Conservation (phyloP, 2,329 filamentous ascomycete species). For the Aureobasidium pullulans region DNA sequence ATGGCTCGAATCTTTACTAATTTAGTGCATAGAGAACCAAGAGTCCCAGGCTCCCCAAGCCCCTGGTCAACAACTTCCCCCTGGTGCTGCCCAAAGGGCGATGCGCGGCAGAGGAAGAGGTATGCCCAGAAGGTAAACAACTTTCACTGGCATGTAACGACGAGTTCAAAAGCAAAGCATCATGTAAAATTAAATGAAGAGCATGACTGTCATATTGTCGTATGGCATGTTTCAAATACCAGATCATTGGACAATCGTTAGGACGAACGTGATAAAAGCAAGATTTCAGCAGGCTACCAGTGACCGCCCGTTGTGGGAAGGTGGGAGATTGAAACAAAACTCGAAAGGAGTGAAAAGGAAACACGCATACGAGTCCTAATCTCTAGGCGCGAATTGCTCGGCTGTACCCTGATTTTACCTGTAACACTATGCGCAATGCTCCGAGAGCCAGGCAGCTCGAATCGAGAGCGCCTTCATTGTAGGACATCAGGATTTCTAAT, state of each 20-base stretch:
- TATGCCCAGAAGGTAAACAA: conserved; percentile 70
- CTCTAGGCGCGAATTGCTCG: too few species aligned
- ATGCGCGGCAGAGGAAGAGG: conserved; percentile 78
- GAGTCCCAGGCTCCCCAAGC: conserved; percentile 80
- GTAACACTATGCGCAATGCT: too few species aligned
- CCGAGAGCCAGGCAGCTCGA: too few species aligned
- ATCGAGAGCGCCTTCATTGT: too few species aligned
- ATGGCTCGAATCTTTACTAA: not conserved
- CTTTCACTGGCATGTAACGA: not conserved
- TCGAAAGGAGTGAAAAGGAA: too few species aligned
- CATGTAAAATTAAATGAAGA: conserved; percentile 11
- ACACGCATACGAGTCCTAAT: too few species aligned
- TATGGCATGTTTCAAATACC: conserved; percentile 1
- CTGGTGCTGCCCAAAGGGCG: conserved; percentile 74
- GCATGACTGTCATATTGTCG: not conserved
- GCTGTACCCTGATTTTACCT: too few species aligned
- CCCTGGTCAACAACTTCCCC: conserved; percentile 58
- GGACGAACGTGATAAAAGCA: not conserved
- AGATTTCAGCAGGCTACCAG: too few species aligned
- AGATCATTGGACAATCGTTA: not conserved
- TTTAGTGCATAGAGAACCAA: conserved; percentile 55
- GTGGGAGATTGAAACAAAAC: too few species aligned
- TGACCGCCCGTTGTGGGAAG: too few species aligned
- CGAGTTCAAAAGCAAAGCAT: conserved; percentile 3
- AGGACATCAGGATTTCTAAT: too few species aligned